Evolutionary conservation across 176 grass and related monocot genomes (phyloP).

Genomic region (Oryza australiensis): DNA sequence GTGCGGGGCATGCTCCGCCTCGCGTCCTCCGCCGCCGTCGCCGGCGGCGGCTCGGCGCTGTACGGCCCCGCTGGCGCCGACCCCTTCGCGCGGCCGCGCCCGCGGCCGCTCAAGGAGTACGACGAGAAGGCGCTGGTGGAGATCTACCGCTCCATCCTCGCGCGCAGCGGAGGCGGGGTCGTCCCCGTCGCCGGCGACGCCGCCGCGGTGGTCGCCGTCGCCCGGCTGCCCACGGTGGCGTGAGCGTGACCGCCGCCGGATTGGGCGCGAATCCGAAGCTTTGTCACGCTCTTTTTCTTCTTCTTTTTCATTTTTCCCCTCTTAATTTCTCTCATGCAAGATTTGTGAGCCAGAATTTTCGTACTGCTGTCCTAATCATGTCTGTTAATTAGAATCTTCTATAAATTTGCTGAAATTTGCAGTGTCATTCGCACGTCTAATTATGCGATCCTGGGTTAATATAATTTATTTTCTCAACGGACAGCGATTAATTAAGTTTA

Average conservation of each 20-base stretch:
- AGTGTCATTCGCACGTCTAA: not conserved
- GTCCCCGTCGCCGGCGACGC: slow-evolving; percentile 16
- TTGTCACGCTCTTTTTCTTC: not conserved
- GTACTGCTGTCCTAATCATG: not conserved
- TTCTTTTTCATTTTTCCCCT: too few relatives aligned
- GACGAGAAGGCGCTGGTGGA: slow-evolving; percentile 75
- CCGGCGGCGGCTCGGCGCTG: not conserved
- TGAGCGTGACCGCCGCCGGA: not conserved
- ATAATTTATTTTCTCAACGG: too few relatives aligned
- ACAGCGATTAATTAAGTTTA: too few relatives aligned
- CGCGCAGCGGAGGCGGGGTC: slow-evolving; percentile 26
- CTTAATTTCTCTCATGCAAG: slow-evolving; percentile 12
- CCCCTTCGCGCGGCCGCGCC: slow-evolving; percentile 25
- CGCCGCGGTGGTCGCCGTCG: not conserved
- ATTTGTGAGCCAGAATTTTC: not conserved
- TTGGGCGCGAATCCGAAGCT: not conserved
- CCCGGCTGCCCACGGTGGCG: not conserved
- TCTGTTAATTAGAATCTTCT: not conserved
- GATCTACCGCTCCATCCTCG: slow-evolving; percentile 70
- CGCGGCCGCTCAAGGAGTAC: slow-evolving; percentile 54
- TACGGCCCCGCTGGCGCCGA: slow-evolving; percentile 23
- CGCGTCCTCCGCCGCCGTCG: slow-evolving; percentile 49
- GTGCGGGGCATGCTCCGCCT: slow-evolving; percentile 72
- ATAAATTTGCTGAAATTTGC: not conserved
- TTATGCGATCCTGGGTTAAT: not conserved